These are phyloP conservation scores for Puya raimondii DNA, from an alignment of 176 grass and related monocot species.

Conservation along the genomic window DNA sequence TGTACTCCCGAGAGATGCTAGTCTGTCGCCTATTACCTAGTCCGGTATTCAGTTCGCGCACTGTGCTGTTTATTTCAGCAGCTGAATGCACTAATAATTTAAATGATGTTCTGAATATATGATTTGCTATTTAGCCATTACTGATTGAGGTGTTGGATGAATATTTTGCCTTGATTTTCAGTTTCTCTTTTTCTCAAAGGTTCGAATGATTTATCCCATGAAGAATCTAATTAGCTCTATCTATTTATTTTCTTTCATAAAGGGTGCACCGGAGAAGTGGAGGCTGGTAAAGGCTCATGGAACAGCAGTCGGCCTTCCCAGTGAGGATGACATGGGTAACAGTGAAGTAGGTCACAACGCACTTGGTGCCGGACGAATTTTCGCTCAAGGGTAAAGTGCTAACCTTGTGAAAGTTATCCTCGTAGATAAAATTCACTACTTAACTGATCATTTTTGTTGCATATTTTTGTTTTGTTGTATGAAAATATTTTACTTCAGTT, in stretches of 20 bases:
- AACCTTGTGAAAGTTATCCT: neutral
- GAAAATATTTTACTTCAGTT: neutral
- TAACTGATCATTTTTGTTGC: too few relatives aligned
- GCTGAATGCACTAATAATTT: too few relatives aligned
- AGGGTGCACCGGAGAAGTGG: slow-evolving; percentile 91
- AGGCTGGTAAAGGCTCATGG: slow-evolving; percentile 90
- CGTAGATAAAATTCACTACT: too few relatives aligned
- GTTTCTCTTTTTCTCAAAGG: too few relatives aligned
- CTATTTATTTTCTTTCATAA: slow-evolving; percentile 5
- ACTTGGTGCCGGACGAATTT: slow-evolving; percentile 86
- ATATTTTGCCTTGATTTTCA: neutral
- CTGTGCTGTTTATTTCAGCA: too few relatives aligned
- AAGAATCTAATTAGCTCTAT: too few relatives aligned
- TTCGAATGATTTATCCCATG: too few relatives aligned
- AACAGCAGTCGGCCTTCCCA: slow-evolving; percentile 86
- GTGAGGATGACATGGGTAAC: slow-evolving; percentile 95
- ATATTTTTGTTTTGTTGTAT: neutral
- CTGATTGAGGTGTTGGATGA: neutral
- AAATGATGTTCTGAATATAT: too few relatives aligned
- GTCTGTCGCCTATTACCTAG: too few relatives aligned
- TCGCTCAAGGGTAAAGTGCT: slow-evolving; percentile 68
- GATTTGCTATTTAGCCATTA: too few relatives aligned
- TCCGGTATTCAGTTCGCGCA: too few relatives aligned
- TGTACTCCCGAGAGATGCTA: too few relatives aligned
- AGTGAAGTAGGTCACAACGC: slow-evolving; percentile 99